Base-by-base conservation (phyloP, 257 asterid species). In the Forsythia suspensa region DNA sequence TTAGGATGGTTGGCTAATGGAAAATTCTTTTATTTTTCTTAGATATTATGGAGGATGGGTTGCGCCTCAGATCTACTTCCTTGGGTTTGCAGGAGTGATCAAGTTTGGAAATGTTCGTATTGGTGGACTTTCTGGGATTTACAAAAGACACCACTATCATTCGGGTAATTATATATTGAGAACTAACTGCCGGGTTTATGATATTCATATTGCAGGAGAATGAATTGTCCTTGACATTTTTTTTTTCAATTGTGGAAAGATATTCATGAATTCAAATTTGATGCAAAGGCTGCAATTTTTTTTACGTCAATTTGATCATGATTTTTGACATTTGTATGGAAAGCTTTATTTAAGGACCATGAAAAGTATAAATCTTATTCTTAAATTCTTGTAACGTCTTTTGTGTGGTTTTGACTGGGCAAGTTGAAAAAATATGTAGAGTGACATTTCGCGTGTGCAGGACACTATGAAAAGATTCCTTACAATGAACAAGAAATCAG, bases 1-100 rank as follows among this genome's bases (percentile, higher is more conserved):
- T 36, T 51, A 57, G 13, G 57, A 73, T 73, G 71, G 75, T 70
- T 82, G 80, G 61, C 79, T 86, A 43, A 86, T 72, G 78, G 61
- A 77, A 34, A 42, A 63, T 75, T 72, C 48, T 48, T 67, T 4
- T 86, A 77, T 59, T 82, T 80, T 57, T 71, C 82, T 73, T 85
- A 95, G 99, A 87, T 95, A 90, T 84, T 95, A 93, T 83, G 98
- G 98, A 52, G 99, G 99, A 80, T 93, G 98, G 98, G 97, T 89
- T 79, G 98, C 98, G 72, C 99, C 98, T 57, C 83, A 91, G 29
- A 95, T 95, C 76, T 95, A 84, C 90, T 95, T 95, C 87, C 97
- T 95, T 79, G 99, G 98, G 73, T 90, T 88, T 87, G 97, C 98
- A 20, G 99, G 99, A 79, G 85, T 95, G 52, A 57, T 93, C 80